phyloP scores from a whole-genome alignment of 1,139 yeast species.

The Geotrichum reessii region DNA sequence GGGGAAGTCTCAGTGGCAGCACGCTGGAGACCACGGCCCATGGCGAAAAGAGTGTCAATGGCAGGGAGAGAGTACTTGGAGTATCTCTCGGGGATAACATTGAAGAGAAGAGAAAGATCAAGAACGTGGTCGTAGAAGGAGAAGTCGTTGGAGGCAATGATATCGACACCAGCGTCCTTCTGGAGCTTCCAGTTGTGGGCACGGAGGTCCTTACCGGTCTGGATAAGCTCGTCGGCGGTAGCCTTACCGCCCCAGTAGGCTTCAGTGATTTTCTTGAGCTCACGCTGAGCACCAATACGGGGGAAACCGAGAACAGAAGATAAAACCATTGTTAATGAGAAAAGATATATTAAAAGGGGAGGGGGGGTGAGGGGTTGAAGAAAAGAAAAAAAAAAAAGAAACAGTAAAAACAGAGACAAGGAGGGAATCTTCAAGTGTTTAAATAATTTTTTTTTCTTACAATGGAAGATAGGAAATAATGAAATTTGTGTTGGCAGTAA shows the following conservation, averaged over 20 bases:
- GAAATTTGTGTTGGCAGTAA: background rate
- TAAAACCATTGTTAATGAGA: conserved; percentile 61
- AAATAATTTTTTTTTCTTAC: conserved; percentile 3
- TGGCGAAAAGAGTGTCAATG: conserved; percentile 91
- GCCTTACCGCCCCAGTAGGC: conserved; percentile 97
- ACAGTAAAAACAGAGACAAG: background rate
- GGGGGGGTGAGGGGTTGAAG: conserved; percentile 14
- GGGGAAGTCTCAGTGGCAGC: conserved; percentile 80
- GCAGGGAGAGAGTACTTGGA: conserved; percentile 83
- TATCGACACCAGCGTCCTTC: conserved; percentile 93
- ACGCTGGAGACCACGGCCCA: conserved; percentile 99
- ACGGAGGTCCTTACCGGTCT: conserved; percentile 93
- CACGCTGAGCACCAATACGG: conserved; percentile 96
- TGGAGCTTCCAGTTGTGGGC: conserved; percentile 97
- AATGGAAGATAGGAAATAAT: background rate
- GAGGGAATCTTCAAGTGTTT: background rate
- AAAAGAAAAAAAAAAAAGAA: background rate
- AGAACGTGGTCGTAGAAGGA: conserved; percentile 96
- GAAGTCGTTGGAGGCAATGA: conserved; percentile 96
- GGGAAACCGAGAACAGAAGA: conserved; percentile 99
- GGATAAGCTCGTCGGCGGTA: conserved; percentile 75
- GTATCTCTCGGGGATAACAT: conserved; percentile 95
- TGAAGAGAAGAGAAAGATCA: conserved; percentile 87
- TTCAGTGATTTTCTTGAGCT: conserved; percentile 96
- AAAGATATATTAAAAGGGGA: background rate